phyloP scores from a whole-genome alignment of 2,329 filamentous ascomycete species.

The Trichoderma atroviride region DNA sequence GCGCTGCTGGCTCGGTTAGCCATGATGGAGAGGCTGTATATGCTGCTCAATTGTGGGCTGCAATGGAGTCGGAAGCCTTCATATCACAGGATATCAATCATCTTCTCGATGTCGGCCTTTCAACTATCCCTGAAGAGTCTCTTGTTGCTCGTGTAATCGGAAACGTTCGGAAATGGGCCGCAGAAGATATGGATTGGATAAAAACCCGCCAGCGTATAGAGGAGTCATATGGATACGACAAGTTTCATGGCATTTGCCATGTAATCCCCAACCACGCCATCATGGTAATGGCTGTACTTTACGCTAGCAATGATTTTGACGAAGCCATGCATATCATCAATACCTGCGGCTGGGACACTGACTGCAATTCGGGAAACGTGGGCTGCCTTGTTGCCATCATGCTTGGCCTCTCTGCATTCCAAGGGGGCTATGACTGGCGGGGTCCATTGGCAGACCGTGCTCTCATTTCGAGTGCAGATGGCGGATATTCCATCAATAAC shows the following conservation, averaged over 20 bases:
- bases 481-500: constrained; percentile 43
- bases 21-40: constrained; percentile 44
- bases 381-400: constrained; percentile 43
- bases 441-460: constrained; percentile 41
- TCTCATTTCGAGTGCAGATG: constrained; percentile 42
- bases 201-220: constrained; percentile 41
- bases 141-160: constrained; percentile 35
- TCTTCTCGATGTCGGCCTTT: constrained; percentile 38
- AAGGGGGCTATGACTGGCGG: constrained; percentile 37
- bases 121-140: constrained; percentile 36
- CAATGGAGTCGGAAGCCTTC: constrained; percentile 45
- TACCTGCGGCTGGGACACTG: constrained; percentile 44
- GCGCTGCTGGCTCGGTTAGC: constrained; percentile 40
- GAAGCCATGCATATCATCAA: constrained; percentile 43
- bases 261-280: constrained; percentile 41
- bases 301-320: constrained; percentile 37
- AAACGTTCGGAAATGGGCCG: constrained; percentile 35
- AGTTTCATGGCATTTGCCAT: constrained; percentile 38
- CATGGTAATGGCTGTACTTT: constrained; percentile 40
- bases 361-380: constrained; percentile 44
- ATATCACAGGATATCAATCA: constrained; percentile 38
- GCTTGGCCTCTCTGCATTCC: constrained; percentile 38
- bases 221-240: constrained; percentile 36
- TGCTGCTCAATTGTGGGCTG: constrained; percentile 44
- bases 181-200: constrained; percentile 37